A percentile compares a stretch with the other conserved stretches of the same genome.
These are phyloP conservation scores for Iodosphaeria phyllophila DNA, from an alignment of 2,329 filamentous ascomycete species.

Conservation along the genomic window DNA sequence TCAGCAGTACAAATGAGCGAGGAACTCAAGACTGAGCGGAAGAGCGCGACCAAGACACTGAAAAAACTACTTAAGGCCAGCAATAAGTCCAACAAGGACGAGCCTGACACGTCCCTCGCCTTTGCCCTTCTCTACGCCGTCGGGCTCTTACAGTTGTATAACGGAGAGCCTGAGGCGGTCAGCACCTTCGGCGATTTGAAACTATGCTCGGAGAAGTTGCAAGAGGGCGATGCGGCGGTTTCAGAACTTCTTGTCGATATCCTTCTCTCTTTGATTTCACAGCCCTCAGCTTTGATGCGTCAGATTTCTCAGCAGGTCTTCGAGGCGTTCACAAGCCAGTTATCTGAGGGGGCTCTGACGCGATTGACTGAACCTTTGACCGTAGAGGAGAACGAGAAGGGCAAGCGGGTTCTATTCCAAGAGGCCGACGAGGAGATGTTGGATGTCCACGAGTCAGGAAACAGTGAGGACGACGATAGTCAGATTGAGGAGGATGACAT, in stretches of 20 bases:
- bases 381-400: constrained; percentile 63
- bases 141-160: constrained; percentile 75
- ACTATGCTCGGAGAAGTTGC: constrained; percentile 50
- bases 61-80: constrained; percentile 28
- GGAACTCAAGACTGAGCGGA: constrained; percentile 31
- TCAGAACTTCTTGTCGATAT: constrained; percentile 73
- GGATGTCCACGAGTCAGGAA: constrained; percentile 21
- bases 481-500: constrained; percentile 22
- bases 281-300: constrained; percentile 66
- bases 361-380: constrained; percentile 48
- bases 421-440: constrained; percentile 39
- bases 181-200: constrained; percentile 69
- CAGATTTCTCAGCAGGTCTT: constrained; percentile 83
- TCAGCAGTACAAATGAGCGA: constrained; percentile 34
- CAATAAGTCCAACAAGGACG: constrained; percentile 14
- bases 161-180: constrained; percentile 71
- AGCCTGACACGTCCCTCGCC: constrained; percentile 31
- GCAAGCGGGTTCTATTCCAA: constrained; percentile 74
- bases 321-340: constrained; percentile 55
- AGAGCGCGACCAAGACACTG: constrained; percentile 32
- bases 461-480: constrained; percentile 21
- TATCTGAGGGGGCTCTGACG: constrained; percentile 56
- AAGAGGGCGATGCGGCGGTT: constrained; percentile 33
- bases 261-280: constrained; percentile 73
- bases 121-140: constrained; percentile 70